A percentile compares a stretch with the other conserved stretches of the same genome.
phyloP scores from a whole-genome alignment of 371 early-diverging fungal genomes.

The Gilbertella persicaria region DNA sequence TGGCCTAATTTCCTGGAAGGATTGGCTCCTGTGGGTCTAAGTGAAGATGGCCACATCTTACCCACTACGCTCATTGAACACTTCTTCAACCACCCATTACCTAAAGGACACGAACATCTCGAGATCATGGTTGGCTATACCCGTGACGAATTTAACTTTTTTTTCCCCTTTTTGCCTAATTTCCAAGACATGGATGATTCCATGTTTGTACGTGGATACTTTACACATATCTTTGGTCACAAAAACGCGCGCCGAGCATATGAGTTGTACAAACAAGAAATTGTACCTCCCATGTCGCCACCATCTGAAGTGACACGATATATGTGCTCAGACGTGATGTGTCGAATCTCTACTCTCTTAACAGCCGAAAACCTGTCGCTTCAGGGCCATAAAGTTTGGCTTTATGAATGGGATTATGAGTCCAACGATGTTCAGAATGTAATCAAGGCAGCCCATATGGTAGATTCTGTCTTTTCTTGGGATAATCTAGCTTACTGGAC shows the following conservation, averaged over 20 bases:
- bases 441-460: slow-evolving; percentile 47
- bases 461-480: slow-evolving; percentile 43
- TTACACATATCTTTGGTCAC: slow-evolving; percentile 39
- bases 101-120: slow-evolving; percentile 19
- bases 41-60: slow-evolving; percentile 18
- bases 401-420: slow-evolving; percentile 44
- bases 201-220: slow-evolving; percentile 37
- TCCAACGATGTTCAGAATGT: slow-evolving; percentile 36
- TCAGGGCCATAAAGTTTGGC: slow-evolving; percentile 26
- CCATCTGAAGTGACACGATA: slow-evolving; percentile 38
- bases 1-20: slow-evolving; percentile 47
- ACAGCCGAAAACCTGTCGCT: slow-evolving; percentile 27
- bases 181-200: slow-evolving; percentile 37
- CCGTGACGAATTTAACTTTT: slow-evolving; percentile 42
- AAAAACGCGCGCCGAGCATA: slow-evolving; percentile 29
- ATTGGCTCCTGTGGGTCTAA: slow-evolving; percentile 33
- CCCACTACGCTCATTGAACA: slow-evolving; percentile 22
- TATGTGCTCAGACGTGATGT: slow-evolving; percentile 46
- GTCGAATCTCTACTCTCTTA: slow-evolving; percentile 29
- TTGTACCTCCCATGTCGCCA: slow-evolving; percentile 32
- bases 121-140: slow-evolving; percentile 40
- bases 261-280: slow-evolving; percentile 32
- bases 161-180: slow-evolving; percentile 37
- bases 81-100: slow-evolving; percentile 26
- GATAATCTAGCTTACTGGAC: slow-evolving; percentile 40